phyloP scores from a whole-genome alignment of 2,329 filamentous ascomycete genomes.

The Scortechinia acanthostroma region DNA sequence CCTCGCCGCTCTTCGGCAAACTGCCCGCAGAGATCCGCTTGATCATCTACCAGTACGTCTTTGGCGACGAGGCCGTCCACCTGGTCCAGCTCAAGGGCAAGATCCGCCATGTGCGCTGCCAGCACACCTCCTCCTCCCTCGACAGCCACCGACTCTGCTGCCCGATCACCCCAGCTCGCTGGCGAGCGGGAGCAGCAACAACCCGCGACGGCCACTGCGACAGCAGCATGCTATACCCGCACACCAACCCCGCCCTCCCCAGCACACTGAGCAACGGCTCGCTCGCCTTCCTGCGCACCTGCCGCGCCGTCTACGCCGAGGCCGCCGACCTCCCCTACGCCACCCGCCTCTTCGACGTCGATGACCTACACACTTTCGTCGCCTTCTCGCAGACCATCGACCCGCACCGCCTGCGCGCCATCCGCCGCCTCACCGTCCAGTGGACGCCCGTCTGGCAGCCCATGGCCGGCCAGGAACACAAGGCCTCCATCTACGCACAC shows the following conservation, averaged over 20 bases:
- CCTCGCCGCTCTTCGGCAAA: not conserved
- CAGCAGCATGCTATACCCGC: constrained; percentile 20
- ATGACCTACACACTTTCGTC: not conserved
- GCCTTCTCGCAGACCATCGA: constrained; percentile 9
- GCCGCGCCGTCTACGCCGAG: constrained; percentile 22
- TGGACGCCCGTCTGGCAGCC: constrained; percentile 23
- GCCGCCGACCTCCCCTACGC: constrained; percentile 17
- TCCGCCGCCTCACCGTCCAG: constrained; percentile 16
- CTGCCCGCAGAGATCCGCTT: not conserved
- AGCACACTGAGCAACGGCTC: constrained; percentile 12
- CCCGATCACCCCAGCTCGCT: constrained; percentile 17
- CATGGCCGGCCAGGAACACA: constrained; percentile 16
- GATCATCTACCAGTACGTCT: constrained; percentile 24
- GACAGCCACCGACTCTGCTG: constrained; percentile 20
- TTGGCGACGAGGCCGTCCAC: constrained; percentile 20
- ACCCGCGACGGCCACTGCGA: constrained; percentile 10
- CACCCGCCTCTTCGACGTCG: constrained; percentile 3
- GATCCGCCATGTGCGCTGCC: constrained; percentile 22
- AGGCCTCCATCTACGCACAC: constrained; percentile 20
- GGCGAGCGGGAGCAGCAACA: too few species aligned
- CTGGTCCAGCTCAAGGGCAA: constrained; percentile 22
- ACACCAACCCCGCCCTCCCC: constrained; percentile 16
- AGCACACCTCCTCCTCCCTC: constrained; percentile 9
- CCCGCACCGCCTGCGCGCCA: constrained; percentile 8
- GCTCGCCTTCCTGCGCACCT: constrained; percentile 16